Evolutionary conservation across 495 filamentous ascomycete genomes (phyloP).

Genomic region (Hyaloscypha finlandica): DNA sequence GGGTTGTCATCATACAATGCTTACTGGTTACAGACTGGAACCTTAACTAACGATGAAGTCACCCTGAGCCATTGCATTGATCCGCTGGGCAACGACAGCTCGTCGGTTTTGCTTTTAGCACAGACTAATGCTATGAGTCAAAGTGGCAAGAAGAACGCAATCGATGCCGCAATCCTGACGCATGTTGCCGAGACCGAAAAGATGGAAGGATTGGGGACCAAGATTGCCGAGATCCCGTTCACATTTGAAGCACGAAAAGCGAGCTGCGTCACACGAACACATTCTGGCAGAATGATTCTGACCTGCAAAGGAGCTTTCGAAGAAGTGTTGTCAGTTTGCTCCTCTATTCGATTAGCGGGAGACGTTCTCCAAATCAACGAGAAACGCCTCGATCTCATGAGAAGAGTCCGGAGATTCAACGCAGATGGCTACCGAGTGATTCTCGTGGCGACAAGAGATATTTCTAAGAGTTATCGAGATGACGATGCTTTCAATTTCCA

Average conservation of each 20-base stretch:
- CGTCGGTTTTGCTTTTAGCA: background rate
- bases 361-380: background rate
- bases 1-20: too few species aligned
- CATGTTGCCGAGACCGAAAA: background rate
- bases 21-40: conserved; percentile 3
- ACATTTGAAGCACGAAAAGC: conserved; percentile 13
- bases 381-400: background rate
- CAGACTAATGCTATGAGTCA: conserved; percentile 8
- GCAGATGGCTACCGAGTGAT: conserved; percentile 13
- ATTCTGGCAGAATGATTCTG: background rate
- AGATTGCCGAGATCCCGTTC: conserved; percentile 10
- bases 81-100: background rate
- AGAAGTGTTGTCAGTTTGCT: conserved; percentile 7
- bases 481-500: background rate
- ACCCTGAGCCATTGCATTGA: conserved; percentile 7
- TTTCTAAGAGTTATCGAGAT: background rate
- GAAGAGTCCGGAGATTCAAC: conserved; percentile 7
- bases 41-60: conserved; percentile 18
- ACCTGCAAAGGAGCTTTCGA: conserved; percentile 18
- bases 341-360: background rate
- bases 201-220: background rate
- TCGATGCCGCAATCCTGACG: conserved; percentile 12
- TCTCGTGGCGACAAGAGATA: conserved; percentile 3
- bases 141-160: conserved; percentile 20
- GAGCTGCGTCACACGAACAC: conserved; percentile 2